phyloP scores from a whole-genome alignment of 1,139 yeast genomes.

The Nakaseomyces uthaithaninus region DNA sequence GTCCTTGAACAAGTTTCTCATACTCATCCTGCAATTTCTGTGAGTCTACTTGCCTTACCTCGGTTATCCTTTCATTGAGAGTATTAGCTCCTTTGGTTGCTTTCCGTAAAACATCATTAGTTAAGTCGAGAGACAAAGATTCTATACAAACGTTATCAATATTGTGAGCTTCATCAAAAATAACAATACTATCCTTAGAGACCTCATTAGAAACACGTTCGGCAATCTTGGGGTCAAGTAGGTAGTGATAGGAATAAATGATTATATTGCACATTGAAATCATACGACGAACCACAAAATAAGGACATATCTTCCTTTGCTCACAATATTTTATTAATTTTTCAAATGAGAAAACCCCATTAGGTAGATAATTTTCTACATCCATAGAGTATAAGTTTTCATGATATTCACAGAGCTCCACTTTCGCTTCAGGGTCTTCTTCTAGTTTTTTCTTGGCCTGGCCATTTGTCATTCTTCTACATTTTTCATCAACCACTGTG shows the following conservation, averaged over 20 bases:
- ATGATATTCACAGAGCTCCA: constrained; percentile 71
- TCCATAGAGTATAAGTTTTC: constrained; percentile 81
- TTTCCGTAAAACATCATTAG: constrained; percentile 71
- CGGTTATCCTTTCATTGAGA: constrained; percentile 66
- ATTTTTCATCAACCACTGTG: constrained; percentile 89
- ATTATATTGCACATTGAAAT: constrained; percentile 89
- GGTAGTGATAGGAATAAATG: constrained; percentile 91
- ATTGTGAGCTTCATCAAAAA: constrained; percentile 97
- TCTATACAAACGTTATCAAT: constrained; percentile 98
- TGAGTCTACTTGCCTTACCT: constrained; percentile 75
- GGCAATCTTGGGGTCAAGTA: constrained; percentile 93
- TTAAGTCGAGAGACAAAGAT: constrained; percentile 79
- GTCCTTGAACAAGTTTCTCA: constrained; percentile 81
- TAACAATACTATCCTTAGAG: constrained; percentile 86
- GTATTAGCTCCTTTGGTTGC: constrained; percentile 79
- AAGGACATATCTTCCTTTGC: constrained; percentile 79
- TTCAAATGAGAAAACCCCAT: constrained; percentile 93
- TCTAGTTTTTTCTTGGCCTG: constrained; percentile 64
- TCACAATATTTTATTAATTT: constrained; percentile 70
- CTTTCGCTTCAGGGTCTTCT: constrained; percentile 49
- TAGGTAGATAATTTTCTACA: constrained; percentile 80
- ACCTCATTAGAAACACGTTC: constrained; percentile 89
- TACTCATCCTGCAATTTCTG: constrained; percentile 82
- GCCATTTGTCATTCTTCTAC: constrained; percentile 91
- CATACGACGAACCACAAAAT: constrained; percentile 96